Base-by-base conservation (phyloP, 306 rosid genomes). In the Malus sieversii region DNA sequence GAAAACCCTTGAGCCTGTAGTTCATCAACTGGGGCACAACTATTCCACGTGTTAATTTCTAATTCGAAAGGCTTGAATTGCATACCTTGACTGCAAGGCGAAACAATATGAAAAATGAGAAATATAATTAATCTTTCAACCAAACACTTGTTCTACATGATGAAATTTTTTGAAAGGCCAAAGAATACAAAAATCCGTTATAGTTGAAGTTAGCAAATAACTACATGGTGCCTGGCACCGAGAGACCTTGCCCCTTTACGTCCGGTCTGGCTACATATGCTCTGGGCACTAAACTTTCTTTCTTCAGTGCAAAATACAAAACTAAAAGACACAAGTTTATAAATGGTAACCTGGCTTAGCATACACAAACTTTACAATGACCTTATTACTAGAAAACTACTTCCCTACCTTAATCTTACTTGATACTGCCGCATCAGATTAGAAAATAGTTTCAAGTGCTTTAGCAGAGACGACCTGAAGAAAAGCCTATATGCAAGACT, bases 1-100 rank as follows among this genome's bases (percentile, higher is more conserved):
- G 85, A 88, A 86, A 94, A 79, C 70, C 96, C 98, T 79, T 90
- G 96, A 84, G 90, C 74, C 84, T 86, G 97, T 66, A 94, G 80
- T 78, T 84, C 95, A 88, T 91, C 96, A 51, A 91, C 92, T 40
- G 88, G 85, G 52, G 97, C 86, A 44, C 92, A 14, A 4, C 91
- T 86, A 82, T 90, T 80, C 96, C 95, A 74, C 30, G 74, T 38
- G 89, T 89, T 81, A 87, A 75, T 94, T 90, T 84, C 90, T 93
- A 85, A 91, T 63, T 84, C 93, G 75, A 78, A 90, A 84, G 78
- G 97, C 88, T 68, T 91, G 97, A 71, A 93, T 75, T 76, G 91
- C 96, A 79, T 88, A 90, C 66, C 76, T 78, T 72, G 94, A 88
- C 82, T 91, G 98, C 80, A 91, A 83, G 74, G 94, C 88, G 79